Percentiles rank a stretch among this genome's conserved stretches.
These are phyloP conservation scores for Ophiostoma montium DNA, from an alignment of 2,329 filamentous ascomycete genomes.

Conservation along the genomic window DNA sequence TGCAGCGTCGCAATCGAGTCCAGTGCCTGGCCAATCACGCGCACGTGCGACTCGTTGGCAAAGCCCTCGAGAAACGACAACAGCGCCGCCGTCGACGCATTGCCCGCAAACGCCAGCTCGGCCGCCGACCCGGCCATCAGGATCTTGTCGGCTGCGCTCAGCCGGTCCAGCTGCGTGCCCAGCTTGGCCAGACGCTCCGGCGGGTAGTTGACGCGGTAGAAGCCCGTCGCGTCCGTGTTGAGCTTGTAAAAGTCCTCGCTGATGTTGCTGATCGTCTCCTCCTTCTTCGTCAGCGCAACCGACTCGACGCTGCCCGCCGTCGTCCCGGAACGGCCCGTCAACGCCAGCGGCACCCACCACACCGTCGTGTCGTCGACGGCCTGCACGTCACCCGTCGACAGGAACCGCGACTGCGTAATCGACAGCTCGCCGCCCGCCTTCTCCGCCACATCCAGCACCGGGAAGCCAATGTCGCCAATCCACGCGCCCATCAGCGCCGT, in stretches of 20 bases:
- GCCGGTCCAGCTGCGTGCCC: constrained; percentile 57
- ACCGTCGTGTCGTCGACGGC: constrained; percentile 79
- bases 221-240: constrained; percentile 78
- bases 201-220: constrained; percentile 86
- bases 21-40: constrained; percentile 81
- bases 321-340: constrained; percentile 57
- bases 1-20: constrained; percentile 63
- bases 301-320: constrained; percentile 39
- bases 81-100: constrained; percentile 67
- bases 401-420: constrained; percentile 75
- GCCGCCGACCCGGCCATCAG: constrained; percentile 81
- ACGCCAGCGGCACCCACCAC: constrained; percentile 89
- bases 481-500: constrained; percentile 80
- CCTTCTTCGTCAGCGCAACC: constrained; percentile 59
- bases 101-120: constrained; percentile 75
- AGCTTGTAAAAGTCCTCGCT: constrained; percentile 82
- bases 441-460: constrained; percentile 74
- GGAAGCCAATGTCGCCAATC: constrained; percentile 93
- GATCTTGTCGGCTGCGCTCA: constrained; percentile 83
- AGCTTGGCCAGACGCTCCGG: constrained; percentile 70
- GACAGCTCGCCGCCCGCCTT: constrained; percentile 61
- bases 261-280: constrained; percentile 61
- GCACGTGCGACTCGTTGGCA: constrained; percentile 63
- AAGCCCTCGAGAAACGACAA: constrained; percentile 80
- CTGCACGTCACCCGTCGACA: constrained; percentile 82